A percentile compares a stretch with the other conserved stretches of the same genome.
Conservation (phyloP, 495 filamentous ascomycete genomes). For the Pseudotulostoma volvatum region DNA sequence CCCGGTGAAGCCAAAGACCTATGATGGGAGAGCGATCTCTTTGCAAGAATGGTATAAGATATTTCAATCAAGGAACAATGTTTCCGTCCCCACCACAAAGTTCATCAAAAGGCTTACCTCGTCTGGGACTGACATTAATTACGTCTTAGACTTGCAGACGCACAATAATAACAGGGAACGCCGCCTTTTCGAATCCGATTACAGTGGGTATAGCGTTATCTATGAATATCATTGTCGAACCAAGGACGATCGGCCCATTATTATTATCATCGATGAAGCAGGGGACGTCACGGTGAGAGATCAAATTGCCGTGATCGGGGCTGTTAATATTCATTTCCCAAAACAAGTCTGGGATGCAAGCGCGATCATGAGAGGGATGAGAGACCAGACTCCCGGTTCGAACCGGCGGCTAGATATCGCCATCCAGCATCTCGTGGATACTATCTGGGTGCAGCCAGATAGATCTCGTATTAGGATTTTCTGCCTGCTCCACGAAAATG, state of each 20-base stretch:
- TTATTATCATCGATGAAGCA: slow-evolving; percentile 33
- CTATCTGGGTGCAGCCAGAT: slow-evolving; percentile 18
- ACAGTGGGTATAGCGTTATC: slow-evolving; percentile 14
- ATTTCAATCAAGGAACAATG: slow-evolving; percentile 10
- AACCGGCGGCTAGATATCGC: slow-evolving; percentile 12
- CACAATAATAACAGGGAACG: slow-evolving; percentile 10
- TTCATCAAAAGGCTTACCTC: slow-evolving; percentile 21
- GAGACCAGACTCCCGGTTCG: slow-evolving; percentile 1
- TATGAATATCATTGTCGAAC: slow-evolving; percentile 37
- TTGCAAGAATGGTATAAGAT: slow-evolving; percentile 12
- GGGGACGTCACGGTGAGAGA: slow-evolving; percentile 12
- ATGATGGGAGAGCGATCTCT: slow-evolving; percentile 5
- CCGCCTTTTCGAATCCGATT: slow-evolving; percentile 17
- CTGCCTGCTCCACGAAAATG: slow-evolving; percentile 6
- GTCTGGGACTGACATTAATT: slow-evolving; percentile 20
- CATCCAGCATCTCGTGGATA: slow-evolving; percentile 12
- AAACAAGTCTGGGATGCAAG: slow-evolving; percentile 31
- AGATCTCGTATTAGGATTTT: slow-evolving; percentile 9
- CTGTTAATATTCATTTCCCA: slow-evolving; percentile 27
- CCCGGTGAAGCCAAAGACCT: slow-evolving; percentile 10
- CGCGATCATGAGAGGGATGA: slow-evolving; percentile 11
- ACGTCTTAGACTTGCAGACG: slow-evolving; percentile 19
- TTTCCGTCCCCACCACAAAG: slow-evolving; percentile 9
- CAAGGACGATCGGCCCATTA: slow-evolving; percentile 14
- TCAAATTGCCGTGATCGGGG: slow-evolving; percentile 10